Conservation (phyloP, 192 early-diverging fungal species). For the Dissophora ornata region DNA sequence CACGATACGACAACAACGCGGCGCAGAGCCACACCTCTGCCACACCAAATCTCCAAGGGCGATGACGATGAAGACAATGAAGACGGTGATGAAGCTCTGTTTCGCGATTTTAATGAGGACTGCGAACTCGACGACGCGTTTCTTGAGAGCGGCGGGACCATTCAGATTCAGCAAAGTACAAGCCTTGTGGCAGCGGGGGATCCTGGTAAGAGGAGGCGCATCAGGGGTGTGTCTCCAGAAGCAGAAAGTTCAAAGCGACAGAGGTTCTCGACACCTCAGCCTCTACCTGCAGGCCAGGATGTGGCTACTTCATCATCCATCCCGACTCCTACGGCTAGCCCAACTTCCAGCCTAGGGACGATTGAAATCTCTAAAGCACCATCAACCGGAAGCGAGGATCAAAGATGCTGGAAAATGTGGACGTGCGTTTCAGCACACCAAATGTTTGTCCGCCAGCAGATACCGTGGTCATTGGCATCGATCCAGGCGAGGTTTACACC, state of each 20-base stretch:
- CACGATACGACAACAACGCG: not conserved
- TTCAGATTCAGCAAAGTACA: too few relatives aligned
- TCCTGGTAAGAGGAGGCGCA: too few relatives aligned
- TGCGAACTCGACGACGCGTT: too few relatives aligned
- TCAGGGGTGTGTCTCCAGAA: too few relatives aligned
- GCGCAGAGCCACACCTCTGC: not conserved
- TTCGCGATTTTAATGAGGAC: too few relatives aligned
- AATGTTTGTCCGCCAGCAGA: not conserved
- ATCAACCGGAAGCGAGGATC: conserved; percentile 2
- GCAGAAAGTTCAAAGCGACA: too few relatives aligned
- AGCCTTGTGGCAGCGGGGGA: too few relatives aligned
- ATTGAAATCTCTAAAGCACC: not conserved
- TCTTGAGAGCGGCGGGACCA: too few relatives aligned
- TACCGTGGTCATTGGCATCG: not conserved
- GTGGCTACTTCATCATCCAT: not conserved
- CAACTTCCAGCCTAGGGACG: too few relatives aligned
- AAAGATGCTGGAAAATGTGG: not conserved
- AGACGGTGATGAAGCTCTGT: not conserved
- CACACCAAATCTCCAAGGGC: not conserved
- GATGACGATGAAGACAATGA: conserved; percentile 3
- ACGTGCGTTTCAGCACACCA: not conserved
- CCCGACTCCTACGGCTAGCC: not conserved
- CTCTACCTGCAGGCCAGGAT: too few relatives aligned
- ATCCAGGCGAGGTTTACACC: not conserved
- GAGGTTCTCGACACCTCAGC: too few relatives aligned